Conservation (phyloP, 2,329 filamentous ascomycete genomes). For the Colletotrichum sp. region DNA sequence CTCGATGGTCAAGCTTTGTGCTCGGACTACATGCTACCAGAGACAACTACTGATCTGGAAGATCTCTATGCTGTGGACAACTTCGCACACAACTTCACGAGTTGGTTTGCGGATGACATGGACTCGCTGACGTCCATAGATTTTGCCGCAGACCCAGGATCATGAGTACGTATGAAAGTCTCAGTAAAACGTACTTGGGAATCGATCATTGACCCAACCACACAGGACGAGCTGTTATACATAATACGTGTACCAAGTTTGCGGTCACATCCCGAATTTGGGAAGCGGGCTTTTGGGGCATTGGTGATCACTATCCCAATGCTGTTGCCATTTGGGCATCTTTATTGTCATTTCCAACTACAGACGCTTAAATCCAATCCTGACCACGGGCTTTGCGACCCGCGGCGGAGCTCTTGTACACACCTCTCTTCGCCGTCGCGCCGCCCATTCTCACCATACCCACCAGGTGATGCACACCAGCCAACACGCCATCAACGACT, state of each 20-base stretch:
- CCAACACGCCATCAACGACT: conserved; percentile 7
- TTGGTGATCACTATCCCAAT: background rate
- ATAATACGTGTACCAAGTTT: background rate
- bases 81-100: background rate
- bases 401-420: conserved; percentile 4
- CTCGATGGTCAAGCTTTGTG: background rate
- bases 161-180: background rate
- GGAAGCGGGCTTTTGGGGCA: too few relatives aligned
- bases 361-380: conserved; percentile 4
- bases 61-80: background rate
- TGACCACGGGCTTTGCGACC: conserved; percentile 11
- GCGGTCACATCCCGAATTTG: too few relatives aligned
- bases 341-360: background rate
- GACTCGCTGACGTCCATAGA: background rate
- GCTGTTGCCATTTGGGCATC: background rate
- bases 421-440: conserved; percentile 1
- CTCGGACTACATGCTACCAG: background rate
- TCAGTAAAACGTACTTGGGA: background rate
- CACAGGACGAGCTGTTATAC: background rate
- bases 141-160: background rate
- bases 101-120: background rate
- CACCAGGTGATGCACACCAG: conserved; percentile 8
- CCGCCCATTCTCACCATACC: conserved; percentile 12
- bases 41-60: background rate
- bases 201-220: background rate